These are phyloP conservation scores for Podila horticola DNA, from an alignment of 192 early-diverging fungal genomes.

Conservation along the genomic window DNA sequence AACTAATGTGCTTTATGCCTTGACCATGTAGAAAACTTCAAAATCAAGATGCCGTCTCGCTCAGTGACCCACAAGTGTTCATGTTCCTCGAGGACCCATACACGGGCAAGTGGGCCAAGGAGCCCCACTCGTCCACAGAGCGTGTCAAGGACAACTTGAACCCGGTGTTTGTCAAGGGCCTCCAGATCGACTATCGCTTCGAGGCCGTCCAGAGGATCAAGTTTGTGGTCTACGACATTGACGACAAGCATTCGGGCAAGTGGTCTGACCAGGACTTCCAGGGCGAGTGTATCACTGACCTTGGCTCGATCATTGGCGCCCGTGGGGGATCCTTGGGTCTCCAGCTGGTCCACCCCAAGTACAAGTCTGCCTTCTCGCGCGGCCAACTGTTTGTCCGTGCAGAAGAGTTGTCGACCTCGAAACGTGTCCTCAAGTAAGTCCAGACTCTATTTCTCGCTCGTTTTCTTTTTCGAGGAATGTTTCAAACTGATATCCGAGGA, in stretches of 20 bases:
- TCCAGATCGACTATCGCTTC: conserved; percentile 58
- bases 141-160: conserved; percentile 57
- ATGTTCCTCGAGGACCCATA: conserved; percentile 31
- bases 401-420: conserved; percentile 50
- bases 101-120: conserved; percentile 15
- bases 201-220: conserved; percentile 55
- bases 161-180: conserved; percentile 54
- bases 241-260: conserved; percentile 45
- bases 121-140: conserved; percentile 47
- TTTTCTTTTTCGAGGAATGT: neutral
- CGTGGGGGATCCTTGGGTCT: conserved; percentile 3
- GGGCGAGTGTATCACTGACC: conserved; percentile 42
- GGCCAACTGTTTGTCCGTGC: conserved; percentile 56
- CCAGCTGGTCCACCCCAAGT: conserved; percentile 11
- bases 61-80: conserved; percentile 44
- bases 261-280: conserved; percentile 51
- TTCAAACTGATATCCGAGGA: too few species aligned
- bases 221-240: conserved; percentile 45
- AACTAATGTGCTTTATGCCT: neutral
- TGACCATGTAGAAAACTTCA: conserved; percentile 16
- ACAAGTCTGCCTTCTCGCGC: neutral
- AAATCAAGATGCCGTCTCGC: conserved; percentile 5
- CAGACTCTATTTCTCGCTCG: neutral
- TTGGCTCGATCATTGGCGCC: conserved; percentile 29
- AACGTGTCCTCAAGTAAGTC: conserved; percentile 42